Percentiles rank a stretch among this genome's conserved stretches.
Conservation (phyloP, 768 basidiomycete species). For the Lactarius hengduanensis region DNA sequence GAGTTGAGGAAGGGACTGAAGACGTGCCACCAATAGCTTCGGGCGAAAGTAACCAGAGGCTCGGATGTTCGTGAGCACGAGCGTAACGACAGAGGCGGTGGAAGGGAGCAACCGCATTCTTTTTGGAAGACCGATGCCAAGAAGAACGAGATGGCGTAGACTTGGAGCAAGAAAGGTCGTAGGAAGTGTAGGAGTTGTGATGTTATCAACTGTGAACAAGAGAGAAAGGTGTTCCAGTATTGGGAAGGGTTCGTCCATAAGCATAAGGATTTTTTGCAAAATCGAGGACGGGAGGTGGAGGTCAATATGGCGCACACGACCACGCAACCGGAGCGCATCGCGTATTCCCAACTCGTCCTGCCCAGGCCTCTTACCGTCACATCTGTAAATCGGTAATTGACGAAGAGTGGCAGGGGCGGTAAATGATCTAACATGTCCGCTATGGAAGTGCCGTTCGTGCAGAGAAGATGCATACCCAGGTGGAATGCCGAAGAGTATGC, state of each 20-base stretch:
- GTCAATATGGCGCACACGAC: not conserved
- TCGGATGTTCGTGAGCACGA: too few relatives aligned
- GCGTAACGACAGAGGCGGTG: too few relatives aligned
- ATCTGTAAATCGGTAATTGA: not conserved
- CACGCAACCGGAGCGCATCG: not conserved
- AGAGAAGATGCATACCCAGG: not conserved
- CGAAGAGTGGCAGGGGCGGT: not conserved
- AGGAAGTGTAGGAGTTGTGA: not conserved
- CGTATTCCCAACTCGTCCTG: not conserved
- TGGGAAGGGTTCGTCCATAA: not conserved
- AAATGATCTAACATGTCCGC: not conserved
- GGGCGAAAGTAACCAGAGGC: too few relatives aligned
- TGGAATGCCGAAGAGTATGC: not conserved
- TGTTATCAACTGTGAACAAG: not conserved
- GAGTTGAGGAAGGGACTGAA: too few relatives aligned
- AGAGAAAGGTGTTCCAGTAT: not conserved
- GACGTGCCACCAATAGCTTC: too few relatives aligned
- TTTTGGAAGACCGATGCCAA: too few relatives aligned
- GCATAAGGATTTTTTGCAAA: not conserved
- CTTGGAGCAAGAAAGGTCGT: not conserved
- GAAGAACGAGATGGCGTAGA: too few relatives aligned
- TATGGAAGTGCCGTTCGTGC: not conserved
- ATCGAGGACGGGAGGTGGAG: not conserved
- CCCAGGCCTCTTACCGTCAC: not conserved
- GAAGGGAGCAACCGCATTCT: too few relatives aligned